phyloP scores from a whole-genome alignment of 2,329 filamentous ascomycete species.

The Trichophyton schoenleinii region DNA sequence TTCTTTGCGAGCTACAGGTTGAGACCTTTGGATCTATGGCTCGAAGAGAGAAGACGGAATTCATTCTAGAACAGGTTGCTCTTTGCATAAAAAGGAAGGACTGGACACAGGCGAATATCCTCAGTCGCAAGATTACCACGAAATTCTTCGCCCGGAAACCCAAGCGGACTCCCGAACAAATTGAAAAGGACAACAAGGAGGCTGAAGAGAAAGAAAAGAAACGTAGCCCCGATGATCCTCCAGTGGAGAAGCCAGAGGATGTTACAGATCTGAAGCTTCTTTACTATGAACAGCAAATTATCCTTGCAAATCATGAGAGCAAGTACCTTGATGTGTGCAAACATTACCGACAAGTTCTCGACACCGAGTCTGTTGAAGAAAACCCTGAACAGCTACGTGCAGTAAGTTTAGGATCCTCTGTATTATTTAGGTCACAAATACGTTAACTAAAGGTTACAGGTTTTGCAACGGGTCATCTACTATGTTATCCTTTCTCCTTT shows the following conservation, averaged over 20 bases:
- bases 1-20: constrained; percentile 92
- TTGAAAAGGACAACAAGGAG: constrained; percentile 83
- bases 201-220: constrained; percentile 63
- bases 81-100: constrained; percentile 92
- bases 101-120: constrained; percentile 88
- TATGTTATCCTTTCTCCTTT: constrained; percentile 93
- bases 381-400: constrained; percentile 74
- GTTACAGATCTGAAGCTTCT: constrained; percentile 90
- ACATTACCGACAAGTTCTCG: constrained; percentile 89
- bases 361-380: constrained; percentile 89
- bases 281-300: constrained; percentile 97
- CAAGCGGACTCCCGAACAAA: constrained; percentile 77
- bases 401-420: constrained; percentile 40
- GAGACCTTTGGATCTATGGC: constrained; percentile 99
- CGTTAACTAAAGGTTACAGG: constrained; percentile 36
- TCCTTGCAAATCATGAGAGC: constrained; percentile 86
- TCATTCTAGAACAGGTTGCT: constrained; percentile 87
- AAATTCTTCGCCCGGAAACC: constrained; percentile 79
- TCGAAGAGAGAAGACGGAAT: constrained; percentile 93
- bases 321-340: constrained; percentile 98
- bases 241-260: constrained; percentile 68
- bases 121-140: constrained; percentile 94
- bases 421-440: neutral
- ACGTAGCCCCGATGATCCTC: constrained; percentile 61
- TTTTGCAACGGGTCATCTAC: constrained; percentile 90